These are phyloP conservation scores for Leishmania guyanensis DNA, from an alignment of 208 protist genomes.

Conservation along the genomic window DNA sequence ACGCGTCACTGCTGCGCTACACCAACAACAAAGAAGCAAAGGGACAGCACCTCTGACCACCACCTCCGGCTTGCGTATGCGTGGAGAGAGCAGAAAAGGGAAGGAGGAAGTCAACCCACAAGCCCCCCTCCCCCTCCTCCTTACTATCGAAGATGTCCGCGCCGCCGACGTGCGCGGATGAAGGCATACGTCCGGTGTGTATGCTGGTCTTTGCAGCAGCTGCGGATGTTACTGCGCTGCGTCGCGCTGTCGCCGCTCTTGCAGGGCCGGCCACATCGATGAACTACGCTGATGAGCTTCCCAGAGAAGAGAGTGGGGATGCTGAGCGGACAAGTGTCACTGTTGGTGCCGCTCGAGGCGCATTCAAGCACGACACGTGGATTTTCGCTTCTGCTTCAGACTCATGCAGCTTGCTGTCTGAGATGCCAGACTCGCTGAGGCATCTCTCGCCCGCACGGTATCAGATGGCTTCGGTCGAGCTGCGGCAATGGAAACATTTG, in stretches of 20 bases:
- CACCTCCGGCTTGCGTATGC: not conserved
- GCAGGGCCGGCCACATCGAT: not conserved
- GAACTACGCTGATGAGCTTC: not conserved
- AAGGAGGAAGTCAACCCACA: not conserved
- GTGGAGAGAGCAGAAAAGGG: not conserved
- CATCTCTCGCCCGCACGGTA: not conserved
- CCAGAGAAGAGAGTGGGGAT: not conserved
- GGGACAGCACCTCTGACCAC: not conserved
- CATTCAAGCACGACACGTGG: not conserved
- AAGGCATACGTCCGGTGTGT: not conserved
- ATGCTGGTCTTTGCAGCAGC: slow-evolving; percentile 21
- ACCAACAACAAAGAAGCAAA: not conserved
- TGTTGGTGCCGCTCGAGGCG: not conserved
- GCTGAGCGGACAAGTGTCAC: not conserved
- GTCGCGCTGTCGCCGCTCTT: not conserved
- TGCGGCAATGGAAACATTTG: slow-evolving; percentile 5
- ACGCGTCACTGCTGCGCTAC: not conserved
- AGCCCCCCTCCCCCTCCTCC: too few species aligned
- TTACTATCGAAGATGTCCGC: not conserved
- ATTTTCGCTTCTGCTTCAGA: not conserved
- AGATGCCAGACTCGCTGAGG: not conserved
- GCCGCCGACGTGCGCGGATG: not conserved
- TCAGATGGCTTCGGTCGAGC: not conserved
- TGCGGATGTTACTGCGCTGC: slow-evolving; percentile 1
- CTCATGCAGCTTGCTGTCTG: not conserved